Percentiles rank a stretch among this genome's conserved stretches.
Conservation (phyloP, 2,329 filamentous ascomycete species). For the Colletotrichum sp. region DNA sequence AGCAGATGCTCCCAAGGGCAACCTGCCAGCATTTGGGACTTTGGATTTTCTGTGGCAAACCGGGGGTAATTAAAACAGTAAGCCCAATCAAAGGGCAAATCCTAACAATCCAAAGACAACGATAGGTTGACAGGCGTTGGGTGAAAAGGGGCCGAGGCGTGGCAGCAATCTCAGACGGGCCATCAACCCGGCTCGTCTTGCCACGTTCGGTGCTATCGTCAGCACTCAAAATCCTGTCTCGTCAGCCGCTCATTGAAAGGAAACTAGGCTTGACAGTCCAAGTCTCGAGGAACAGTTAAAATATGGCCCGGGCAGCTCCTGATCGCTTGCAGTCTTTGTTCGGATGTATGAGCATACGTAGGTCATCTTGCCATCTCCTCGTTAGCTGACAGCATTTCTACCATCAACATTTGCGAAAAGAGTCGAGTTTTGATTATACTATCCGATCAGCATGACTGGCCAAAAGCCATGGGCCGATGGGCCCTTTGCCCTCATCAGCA, state of each 20-base stretch:
- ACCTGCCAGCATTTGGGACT: neutral
- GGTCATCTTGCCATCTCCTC: neutral
- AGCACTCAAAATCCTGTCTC: neutral
- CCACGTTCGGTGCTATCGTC: neutral
- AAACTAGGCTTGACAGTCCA: neutral
- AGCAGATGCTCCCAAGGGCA: neutral
- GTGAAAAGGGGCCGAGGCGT: neutral
- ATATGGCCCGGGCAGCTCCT: neutral
- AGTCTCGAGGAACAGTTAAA: neutral
- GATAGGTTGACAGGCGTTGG: neutral
- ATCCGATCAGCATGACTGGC: neutral
- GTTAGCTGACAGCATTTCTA: neutral
- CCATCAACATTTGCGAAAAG: neutral
- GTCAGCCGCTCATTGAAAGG: neutral
- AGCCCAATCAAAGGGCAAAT: neutral
- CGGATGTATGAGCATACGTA: neutral
- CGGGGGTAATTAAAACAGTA: neutral
- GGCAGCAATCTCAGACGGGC: neutral
- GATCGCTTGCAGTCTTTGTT: neutral
- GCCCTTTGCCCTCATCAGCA: constrained; percentile 35
- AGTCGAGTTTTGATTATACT: neutral
- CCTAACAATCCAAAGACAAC: neutral
- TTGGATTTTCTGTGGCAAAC: neutral
- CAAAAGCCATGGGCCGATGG: constrained; percentile 35
- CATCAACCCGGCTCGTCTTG: neutral